Evolutionary conservation across 257 asterid genomes (phyloP), one percentile per base, ranked within the genome.

Genomic region (Penstemon newberryi): DNA sequence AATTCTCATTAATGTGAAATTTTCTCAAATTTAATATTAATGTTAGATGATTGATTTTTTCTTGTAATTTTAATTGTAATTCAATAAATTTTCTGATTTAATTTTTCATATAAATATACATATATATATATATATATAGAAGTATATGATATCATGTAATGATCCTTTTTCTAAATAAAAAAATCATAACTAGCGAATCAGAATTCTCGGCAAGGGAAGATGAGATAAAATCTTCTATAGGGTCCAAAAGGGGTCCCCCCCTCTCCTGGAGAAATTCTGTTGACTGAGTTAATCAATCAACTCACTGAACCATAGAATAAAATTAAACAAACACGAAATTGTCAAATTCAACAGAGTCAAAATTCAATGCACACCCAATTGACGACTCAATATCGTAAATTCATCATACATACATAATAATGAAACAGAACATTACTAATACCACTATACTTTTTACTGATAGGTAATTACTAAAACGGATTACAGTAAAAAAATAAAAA

Each of bases 241-340:
- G 67, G 66, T 72, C 76, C 66, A 47, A 45, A 70, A 15, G 71
- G 66, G 33, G 33, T 25, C 6, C 69, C 75, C 6, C 69, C 75
- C 33, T 15, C 71, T 43, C 38, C 54, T 33, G 40, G 18, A 46
- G 74, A 74, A 62, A 60, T 52, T 67, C 6, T 49, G 60, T 63
- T 69, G 70, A 63, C 70, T 40, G 46, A 68, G 54, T 45, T 67
- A 61, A 45, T 63, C 10, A 42, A 8, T 3, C 3, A 61, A 7
- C 40, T 19, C 47, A 65, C 4, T 56, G 4, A 12, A 13, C 1
- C 49, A 37, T 36, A 57, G 4, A 66, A 62, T 46, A n/a, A n/a
- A 46, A 46, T 46, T 2, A 50, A 40, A 41, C 38, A 72, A 38
- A 46, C 11, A 7, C 45, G 15, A 60, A 64, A 64, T 1, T 19